Base-by-base conservation (phyloP, 768 basidiomycete genomes). In the Tulasnella sp. region DNA sequence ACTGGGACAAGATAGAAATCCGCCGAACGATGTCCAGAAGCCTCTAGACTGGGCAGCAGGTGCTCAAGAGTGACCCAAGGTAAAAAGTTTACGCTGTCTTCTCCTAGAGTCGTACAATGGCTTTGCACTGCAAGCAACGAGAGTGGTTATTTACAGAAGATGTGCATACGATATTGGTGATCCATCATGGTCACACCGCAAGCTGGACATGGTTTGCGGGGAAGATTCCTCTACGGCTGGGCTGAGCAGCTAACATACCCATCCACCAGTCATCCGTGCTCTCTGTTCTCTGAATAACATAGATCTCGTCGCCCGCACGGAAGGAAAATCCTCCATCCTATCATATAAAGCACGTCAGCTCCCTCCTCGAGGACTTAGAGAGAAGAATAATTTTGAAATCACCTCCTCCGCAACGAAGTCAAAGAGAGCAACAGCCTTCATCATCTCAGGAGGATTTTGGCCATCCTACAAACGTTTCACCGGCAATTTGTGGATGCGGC, bases 241-340 rank as follows among this genome's bases (percentile, higher is more conserved):
- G 31, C 10, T 74, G 34, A 16, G 34, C 48, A n/a, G 77, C 68
- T 16, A 81, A 14, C 16, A 27, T 12, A 7, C 80, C 80, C 42
- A 52, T 81, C 80, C 80, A 80, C 80, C 80, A 81, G 52, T 81
- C 80, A 72, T 81, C 48, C 18, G 80, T 71, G 19, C 27, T 81
- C 27, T 71, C 74, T 9, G 80, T 75, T 71, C 46, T 80, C 46
- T 81, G 38, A 3, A 68, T 16, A 16, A 81, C 74, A 14, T 56
- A 58, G 19, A 81, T 80, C n/a, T 81, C 79, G 42, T 81, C 80
- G 16, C 80, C 80, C 68, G 76, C 75, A 24, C 27, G 14, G 68
- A 81, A 81, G 12, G 80, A 75, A 27, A 81, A 74, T 58, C 80
- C 80, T 9, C 73, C 80, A 56, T 39, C 42, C 80, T 80, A 39